These are phyloP conservation scores for Penicillium sp. DNA, from an alignment of 2,329 filamentous ascomycete species.

Conservation along the genomic window DNA sequence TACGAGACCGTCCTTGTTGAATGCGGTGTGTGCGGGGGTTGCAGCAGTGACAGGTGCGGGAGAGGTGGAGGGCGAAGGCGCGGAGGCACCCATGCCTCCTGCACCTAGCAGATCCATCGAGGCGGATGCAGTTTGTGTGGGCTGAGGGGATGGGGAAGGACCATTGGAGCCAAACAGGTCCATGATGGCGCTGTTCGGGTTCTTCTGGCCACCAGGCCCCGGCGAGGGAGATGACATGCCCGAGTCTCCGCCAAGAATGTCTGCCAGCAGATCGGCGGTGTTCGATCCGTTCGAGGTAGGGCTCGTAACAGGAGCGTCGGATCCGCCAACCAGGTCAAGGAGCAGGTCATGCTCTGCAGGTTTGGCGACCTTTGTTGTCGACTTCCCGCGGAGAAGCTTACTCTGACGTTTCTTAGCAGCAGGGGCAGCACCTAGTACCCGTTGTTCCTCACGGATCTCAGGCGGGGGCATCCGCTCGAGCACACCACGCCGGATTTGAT, in stretches of 20 bases:
- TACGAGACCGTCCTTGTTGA: constrained; percentile 79
- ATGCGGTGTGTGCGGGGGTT: constrained; percentile 64
- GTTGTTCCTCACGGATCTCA: constrained; percentile 92
- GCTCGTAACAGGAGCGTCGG: constrained; percentile 60
- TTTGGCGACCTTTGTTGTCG: constrained; percentile 73
- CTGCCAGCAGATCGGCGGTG: constrained; percentile 83
- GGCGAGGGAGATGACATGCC: constrained; percentile 55
- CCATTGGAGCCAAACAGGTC: constrained; percentile 69
- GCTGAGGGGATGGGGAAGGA: constrained; percentile 49
- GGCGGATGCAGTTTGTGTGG: constrained; percentile 46
- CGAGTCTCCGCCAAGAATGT: constrained; percentile 78
- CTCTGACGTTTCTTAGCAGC: constrained; percentile 61
- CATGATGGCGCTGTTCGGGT: constrained; percentile 67
- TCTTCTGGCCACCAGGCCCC: constrained; percentile 51
- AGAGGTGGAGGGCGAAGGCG: constrained; percentile 44
- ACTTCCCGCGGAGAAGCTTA: constrained; percentile 66
- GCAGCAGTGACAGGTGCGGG: constrained; percentile 50
- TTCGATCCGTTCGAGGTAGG: constrained; percentile 59
- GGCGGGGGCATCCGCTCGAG: constrained; percentile 97
- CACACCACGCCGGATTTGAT: constrained; percentile 82
- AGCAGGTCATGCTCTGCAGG: constrained; percentile 88
- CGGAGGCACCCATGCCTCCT: constrained; percentile 40
- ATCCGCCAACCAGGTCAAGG: constrained; percentile 84
- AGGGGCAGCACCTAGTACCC: constrained; percentile 82
- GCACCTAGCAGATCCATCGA: constrained; percentile 35